Conservation (phyloP, 805 yeast species). For the Starmerella vaccinii region DNA sequence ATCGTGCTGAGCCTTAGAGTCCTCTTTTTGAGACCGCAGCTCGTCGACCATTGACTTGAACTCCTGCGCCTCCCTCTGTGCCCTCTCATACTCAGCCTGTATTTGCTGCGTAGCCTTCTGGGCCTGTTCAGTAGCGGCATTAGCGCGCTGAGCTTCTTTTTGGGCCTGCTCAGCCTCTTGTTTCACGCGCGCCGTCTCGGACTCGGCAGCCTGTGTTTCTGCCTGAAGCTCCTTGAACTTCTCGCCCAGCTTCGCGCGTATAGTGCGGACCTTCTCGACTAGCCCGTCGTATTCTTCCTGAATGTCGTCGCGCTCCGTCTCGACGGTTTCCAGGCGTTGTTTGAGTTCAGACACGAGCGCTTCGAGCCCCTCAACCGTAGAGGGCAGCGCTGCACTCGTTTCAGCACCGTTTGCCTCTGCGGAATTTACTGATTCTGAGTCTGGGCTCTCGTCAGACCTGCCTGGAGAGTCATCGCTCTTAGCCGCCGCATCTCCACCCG, state of each 20-base stretch:
- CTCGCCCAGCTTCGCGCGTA: conserved; percentile 36
- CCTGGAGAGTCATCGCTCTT: too few relatives aligned
- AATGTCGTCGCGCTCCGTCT: conserved; percentile 36
- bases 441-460: too few relatives aligned
- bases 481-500: too few relatives aligned
- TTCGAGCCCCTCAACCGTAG: neutral
- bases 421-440: too few relatives aligned
- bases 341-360: neutral
- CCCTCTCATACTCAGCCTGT: neutral
- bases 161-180: neutral
- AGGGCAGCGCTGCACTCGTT: neutral
- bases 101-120: conserved; percentile 6
- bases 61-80: neutral
- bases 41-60: neutral
- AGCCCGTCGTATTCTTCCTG: conserved; percentile 36
- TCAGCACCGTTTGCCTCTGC: neutral
- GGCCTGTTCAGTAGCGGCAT: neutral
- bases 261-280: conserved; percentile 31
- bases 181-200: neutral
- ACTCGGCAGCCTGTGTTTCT: conserved; percentile 28
- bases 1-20: neutral
- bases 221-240: conserved; percentile 32
- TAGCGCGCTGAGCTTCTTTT: neutral
- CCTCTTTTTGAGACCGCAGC: neutral
- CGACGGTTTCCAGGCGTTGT: conserved; percentile 35